Base-by-base conservation (phyloP, 495 filamentous ascomycete species). In the Xylaria grammica region DNA sequence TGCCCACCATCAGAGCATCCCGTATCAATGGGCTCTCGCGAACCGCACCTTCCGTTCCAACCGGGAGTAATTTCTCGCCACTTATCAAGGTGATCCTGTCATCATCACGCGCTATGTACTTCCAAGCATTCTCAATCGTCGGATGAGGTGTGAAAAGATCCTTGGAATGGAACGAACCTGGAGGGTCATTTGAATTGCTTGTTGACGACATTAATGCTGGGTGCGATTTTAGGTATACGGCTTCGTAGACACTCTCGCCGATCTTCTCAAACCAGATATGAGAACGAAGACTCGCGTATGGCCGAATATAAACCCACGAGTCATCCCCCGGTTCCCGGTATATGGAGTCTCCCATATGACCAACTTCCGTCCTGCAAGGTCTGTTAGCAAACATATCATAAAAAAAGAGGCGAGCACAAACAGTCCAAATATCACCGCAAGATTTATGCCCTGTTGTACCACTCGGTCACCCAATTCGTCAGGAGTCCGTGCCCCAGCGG, bases 51-150 rank as follows among this genome's bases (percentile, higher is more conserved):
- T 91, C 90, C 50, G 89, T 85, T 0, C 80, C 74, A 4, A 89
- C 65, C 0, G 90, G 88, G n/a, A 89, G 75, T 0, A 90, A 81
- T 61, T 93, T 93, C 67, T 91, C 88, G 0, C 89, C 90, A 60
- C 86, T 92, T 6, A 84, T 68, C 8, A 92, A 80, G 0, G 84
- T 87, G 15, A 92, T 79, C 1, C 82, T 78, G 65, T 90, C 87
- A 60, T 93, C 90, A 2, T 84, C 68, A 6, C 90, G 80, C 4
- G 79, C 82, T 20, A 85, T 69, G 59, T 89, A 90, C 65, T 89
- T 91, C 85, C 87, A 93, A 4, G 83, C 79, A 61, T 83, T 76
- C 1, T 80, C 73, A 19, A 86, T 82, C 7, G 79, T 82, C 0
- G 87, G 84, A 57, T 91, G 89, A 22, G 84, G 82, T 4, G 71